Evolutionary conservation across 2,329 filamentous ascomycete genomes (phyloP).

Genomic region (Colletotrichum sp.): DNA sequence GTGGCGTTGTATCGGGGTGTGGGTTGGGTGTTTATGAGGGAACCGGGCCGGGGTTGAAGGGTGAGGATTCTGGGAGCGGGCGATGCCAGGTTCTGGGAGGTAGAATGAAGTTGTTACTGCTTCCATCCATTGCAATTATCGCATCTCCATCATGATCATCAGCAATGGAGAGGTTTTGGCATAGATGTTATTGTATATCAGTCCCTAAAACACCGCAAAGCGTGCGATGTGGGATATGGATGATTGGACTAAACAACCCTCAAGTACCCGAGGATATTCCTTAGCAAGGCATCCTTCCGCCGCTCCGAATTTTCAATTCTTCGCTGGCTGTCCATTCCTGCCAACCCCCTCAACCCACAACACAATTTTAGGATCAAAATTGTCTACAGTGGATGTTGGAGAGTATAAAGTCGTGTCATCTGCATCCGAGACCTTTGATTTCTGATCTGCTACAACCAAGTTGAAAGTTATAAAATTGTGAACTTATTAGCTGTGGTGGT

Average conservation of each 20-base stretch:
- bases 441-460: neutral
- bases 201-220: neutral
- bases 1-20: neutral
- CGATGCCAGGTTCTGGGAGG: accelerated
- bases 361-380: accelerated
- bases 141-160: accelerated
- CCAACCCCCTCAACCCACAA: neutral
- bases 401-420: neutral
- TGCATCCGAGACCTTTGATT: neutral
- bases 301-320: neutral
- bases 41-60: neutral
- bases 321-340: neutral
- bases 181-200: accelerated
- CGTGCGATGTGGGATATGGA: neutral
- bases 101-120: accelerated
- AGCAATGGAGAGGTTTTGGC: neutral
- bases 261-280: no score
- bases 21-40: neutral
- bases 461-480: no score
- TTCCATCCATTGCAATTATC: neutral
- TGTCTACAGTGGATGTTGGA: neutral
- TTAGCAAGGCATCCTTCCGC: neutral
- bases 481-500: neutral
- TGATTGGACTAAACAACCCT: neutral
- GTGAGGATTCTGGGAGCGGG: neutral